A percentile compares a stretch with the other conserved stretches of the same genome.
These are phyloP conservation scores for Panus rudis DNA, from an alignment of 768 basidiomycete species.

Conservation along the genomic window DNA sequence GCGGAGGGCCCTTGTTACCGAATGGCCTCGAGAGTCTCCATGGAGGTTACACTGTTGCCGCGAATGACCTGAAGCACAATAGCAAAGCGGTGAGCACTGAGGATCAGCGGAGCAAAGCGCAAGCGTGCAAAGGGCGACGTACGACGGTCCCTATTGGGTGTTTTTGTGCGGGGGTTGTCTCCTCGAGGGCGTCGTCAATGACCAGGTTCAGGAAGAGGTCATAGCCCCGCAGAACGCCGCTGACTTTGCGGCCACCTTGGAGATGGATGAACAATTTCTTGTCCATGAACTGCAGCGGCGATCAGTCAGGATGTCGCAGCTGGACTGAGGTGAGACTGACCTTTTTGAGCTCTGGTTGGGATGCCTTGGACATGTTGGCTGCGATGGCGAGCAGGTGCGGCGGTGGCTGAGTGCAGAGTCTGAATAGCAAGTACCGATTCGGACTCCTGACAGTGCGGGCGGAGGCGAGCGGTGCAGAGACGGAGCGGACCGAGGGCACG, in stretches of 20 bases:
- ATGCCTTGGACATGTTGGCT: constrained; percentile 72
- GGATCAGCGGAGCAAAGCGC: background rate
- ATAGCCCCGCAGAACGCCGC: constrained; percentile 91
- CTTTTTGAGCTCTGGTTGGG: constrained; percentile 98
- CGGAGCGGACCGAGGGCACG: no score
- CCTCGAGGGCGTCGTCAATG: constrained; percentile 92
- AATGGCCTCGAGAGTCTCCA: constrained; percentile 78
- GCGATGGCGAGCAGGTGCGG: background rate
- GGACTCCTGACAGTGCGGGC: background rate
- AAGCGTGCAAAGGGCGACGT: constrained; percentile 26
- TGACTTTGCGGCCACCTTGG: constrained; percentile 92
- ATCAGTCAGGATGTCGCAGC: constrained; percentile 3
- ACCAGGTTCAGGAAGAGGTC: constrained; percentile 99
- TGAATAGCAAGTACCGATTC: background rate
- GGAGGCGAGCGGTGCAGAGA: no score
- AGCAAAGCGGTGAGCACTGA: constrained; percentile 6
- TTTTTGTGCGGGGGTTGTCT: constrained; percentile 83
- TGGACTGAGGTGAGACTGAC: constrained; percentile 33
- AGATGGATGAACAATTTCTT: constrained; percentile 92
- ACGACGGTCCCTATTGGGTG: constrained; percentile 91
- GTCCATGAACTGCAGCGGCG: constrained; percentile 83
- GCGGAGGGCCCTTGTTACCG: constrained; percentile 21
- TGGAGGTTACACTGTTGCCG: constrained; percentile 93
- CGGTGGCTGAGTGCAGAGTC: background rate
- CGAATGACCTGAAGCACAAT: constrained; percentile 70